Conservation (phyloP, 2,329 filamentous ascomycete species). For the Cladosporium sp. region DNA sequence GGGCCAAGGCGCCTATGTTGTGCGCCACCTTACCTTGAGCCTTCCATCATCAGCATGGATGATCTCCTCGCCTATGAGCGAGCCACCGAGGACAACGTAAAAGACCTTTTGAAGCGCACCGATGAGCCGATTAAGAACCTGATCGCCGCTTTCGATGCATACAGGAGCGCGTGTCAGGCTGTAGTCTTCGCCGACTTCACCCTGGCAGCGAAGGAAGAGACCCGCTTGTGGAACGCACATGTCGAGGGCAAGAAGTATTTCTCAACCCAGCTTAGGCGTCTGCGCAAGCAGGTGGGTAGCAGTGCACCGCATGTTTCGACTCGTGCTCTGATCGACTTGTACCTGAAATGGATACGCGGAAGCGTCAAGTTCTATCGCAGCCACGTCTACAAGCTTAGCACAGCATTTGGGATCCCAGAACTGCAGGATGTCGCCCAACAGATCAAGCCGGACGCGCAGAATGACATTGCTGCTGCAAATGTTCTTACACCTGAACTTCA, state of each 20-base stretch:
- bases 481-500: conserved; percentile 45
- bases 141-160: conserved; percentile 32
- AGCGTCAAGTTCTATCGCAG: conserved; percentile 85
- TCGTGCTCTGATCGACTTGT: conserved; percentile 77
- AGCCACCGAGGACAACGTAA: conserved; percentile 25
- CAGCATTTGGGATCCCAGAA: conserved; percentile 54
- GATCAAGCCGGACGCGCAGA: conserved; percentile 26
- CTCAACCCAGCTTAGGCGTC: conserved; percentile 58
- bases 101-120: conserved; percentile 21
- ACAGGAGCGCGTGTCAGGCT: conserved; percentile 67
- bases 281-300: conserved; percentile 41
- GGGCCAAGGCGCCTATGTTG: conserved; percentile 23
- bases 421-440: conserved; percentile 52
- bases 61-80: conserved; percentile 28
- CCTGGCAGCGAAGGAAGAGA: conserved; percentile 62
- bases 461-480: conserved; percentile 17
- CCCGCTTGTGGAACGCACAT: conserved; percentile 74
- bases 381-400: conserved; percentile 73
- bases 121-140: conserved; percentile 22
- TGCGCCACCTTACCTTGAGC: conserved; percentile 16
- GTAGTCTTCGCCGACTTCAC: conserved; percentile 70
- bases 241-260: conserved; percentile 73
- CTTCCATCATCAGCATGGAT: conserved; percentile 27
- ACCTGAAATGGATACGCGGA: conserved; percentile 78
- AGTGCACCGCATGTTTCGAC: conserved; percentile 55